phyloP scores from a whole-genome alignment of 768 basidiomycete genomes.

The Gyrodon lividus region DNA sequence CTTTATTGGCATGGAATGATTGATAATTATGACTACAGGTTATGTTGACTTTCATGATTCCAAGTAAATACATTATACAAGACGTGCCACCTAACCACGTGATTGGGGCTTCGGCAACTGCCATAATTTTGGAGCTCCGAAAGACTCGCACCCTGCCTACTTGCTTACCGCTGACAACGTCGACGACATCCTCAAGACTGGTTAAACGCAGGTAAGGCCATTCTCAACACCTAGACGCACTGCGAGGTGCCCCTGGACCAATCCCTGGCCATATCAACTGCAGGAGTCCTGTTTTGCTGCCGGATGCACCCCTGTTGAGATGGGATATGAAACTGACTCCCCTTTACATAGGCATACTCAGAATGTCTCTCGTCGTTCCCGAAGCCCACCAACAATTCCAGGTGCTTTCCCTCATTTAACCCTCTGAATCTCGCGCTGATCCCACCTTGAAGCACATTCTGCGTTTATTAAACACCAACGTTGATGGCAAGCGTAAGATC shows the following conservation, averaged over 20 bases:
- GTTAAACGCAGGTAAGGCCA: conserved; percentile 27
- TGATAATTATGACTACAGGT: not conserved
- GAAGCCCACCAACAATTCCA: conserved; percentile 96
- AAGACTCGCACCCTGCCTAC: not conserved
- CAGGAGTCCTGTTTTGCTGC: conserved; percentile 3
- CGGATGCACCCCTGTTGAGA: conserved; percentile 19
- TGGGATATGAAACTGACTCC: conserved; percentile 18
- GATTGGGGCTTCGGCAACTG: conserved; percentile 20
- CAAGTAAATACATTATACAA: no score
- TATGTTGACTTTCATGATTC: conserved; percentile 14
- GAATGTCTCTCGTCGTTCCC: conserved; percentile 96
- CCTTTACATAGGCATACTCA: conserved; percentile 14
- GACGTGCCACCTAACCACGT: conserved; percentile 25
- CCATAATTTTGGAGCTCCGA: conserved; percentile 26
- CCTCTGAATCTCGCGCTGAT: conserved; percentile 3
- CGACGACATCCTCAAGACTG: conserved; percentile 16
- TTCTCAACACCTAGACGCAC: not conserved
- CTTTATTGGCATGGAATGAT: conserved; percentile 29
- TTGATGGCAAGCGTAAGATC: conserved; percentile 98
- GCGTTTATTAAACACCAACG: conserved; percentile 99
- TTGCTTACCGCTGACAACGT: conserved; percentile 10
- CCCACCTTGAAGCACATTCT: conserved; percentile 79
- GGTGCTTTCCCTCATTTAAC: conserved; percentile 39
- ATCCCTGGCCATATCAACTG: not conserved
- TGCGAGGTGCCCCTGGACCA: not conserved